These are phyloP conservation scores for Pholiota conissans DNA, from an alignment of 768 basidiomycete genomes.

Conservation along the genomic window DNA sequence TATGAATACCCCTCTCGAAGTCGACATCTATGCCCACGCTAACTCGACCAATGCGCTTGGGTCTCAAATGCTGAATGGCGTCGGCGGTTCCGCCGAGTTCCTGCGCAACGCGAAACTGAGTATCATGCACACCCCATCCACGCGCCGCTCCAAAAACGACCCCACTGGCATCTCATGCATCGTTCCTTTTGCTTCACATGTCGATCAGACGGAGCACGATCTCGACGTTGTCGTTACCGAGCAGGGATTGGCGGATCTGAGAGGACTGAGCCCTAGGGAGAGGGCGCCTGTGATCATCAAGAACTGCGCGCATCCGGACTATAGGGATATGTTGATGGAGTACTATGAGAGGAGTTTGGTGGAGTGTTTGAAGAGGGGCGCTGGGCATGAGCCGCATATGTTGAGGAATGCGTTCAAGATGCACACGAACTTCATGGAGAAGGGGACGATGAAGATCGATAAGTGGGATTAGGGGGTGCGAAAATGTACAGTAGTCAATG, in stretches of 20 bases:
- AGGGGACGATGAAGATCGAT: constrained; percentile 39
- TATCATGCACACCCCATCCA: constrained; percentile 51
- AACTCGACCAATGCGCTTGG: constrained; percentile 52
- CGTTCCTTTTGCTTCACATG: constrained; percentile 46
- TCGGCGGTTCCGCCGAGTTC: constrained; percentile 50
- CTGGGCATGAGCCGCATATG: constrained; percentile 52
- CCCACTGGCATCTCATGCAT: constrained; percentile 53
- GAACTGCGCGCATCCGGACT: constrained; percentile 50
- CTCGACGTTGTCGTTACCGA: constrained; percentile 49
- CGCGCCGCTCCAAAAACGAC: constrained; percentile 46
- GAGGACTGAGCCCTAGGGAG: constrained; percentile 46
- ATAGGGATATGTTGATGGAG: constrained; percentile 40
- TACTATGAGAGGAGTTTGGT: constrained; percentile 44
- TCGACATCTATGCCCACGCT: constrained; percentile 51
- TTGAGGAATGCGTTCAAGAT: constrained; percentile 40
- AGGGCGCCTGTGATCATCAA: constrained; percentile 46
- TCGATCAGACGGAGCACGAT: constrained; percentile 53
- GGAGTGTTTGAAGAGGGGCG: constrained; percentile 43
- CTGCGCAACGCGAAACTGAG: constrained; percentile 49
- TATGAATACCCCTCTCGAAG: constrained; percentile 52
- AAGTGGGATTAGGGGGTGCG: constrained; percentile 36
- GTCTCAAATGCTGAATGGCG: constrained; percentile 48
- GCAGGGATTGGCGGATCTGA: constrained; percentile 48
- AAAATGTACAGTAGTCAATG: no score
- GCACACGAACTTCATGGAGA: constrained; percentile 34